Percentiles rank a stretch among this genome's conserved stretches.
These are phyloP conservation scores for Eucalyptus pauciflora DNA, from an alignment of 345 rosid genomes.

Conservation along the genomic window DNA sequence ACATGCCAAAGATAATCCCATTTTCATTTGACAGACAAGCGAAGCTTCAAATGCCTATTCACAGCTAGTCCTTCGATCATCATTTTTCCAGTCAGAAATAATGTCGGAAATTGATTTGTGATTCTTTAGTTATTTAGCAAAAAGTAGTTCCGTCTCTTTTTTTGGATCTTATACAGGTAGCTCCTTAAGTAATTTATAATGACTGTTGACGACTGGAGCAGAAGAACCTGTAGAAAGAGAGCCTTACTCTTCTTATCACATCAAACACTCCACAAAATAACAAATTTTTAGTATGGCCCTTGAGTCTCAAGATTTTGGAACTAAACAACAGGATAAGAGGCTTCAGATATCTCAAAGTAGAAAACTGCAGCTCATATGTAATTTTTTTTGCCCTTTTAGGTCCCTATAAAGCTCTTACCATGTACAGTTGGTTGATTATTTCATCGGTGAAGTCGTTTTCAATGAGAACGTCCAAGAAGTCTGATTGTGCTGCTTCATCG, in stretches of 20 bases:
- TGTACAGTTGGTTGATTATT: background rate
- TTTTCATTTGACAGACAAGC: background rate
- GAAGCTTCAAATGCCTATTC: background rate
- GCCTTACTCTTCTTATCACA: background rate
- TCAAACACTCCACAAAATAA: background rate
- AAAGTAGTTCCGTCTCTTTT: background rate
- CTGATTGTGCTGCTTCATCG: background rate
- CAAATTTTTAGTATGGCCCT: background rate
- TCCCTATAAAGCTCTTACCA: background rate
- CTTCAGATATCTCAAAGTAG: background rate
- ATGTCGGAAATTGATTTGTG: background rate
- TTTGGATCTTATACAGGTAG: background rate
- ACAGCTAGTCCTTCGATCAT: background rate
- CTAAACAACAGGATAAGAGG: background rate
- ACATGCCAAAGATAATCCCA: background rate
- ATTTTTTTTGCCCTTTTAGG: background rate
- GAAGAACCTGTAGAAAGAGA: background rate
- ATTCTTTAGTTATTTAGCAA: background rate
- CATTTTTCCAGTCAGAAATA: background rate
- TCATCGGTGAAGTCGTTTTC: conserved; percentile 11
- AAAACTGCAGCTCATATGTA: background rate
- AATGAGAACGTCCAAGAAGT: conserved; percentile 17
- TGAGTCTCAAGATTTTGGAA: background rate
- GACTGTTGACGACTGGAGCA: background rate
- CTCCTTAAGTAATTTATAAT: background rate